Evolutionary conservation across 169 alveolate genomes (phyloP), one percentile per base, ranked within the genome.

Genomic region (Cryptosporidium andersoni): DNA sequence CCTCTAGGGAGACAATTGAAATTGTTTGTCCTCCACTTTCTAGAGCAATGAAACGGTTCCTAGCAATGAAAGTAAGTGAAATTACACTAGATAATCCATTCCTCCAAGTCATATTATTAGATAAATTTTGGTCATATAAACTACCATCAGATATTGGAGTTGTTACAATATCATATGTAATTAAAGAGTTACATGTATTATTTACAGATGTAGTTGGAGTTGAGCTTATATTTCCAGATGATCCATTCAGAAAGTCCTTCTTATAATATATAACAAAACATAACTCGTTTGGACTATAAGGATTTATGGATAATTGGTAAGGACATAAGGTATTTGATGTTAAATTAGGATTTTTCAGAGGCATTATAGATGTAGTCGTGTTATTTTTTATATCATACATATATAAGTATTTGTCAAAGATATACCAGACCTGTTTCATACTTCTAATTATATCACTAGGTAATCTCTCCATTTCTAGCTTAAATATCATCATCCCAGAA

Each of bases 401-500:
- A 64, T 82, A 82, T 4, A 96, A 88, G 43, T 82, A 90, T 66
- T 93, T 91, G 62, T 94, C 95, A 64, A 91, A 82, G 60, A 91
- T 93, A 66, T 89, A 92, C 80, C 92, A 92, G 5, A 92, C 82
- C 51, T 89, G 80, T 14, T 80, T 90, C 49, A 89, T 91, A 37
- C 81, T 66, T 51, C 51, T 25, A 34, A 55, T 47, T 25, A 88
- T 88, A 45, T 89, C 89, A 45, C 91, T 85, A 47, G 96, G 95
- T 42, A 95, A 92, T 80, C 97, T 80, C 88, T 94, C 97, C 37
- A 93, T 91, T 82, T 95, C 97, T 66, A 94, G 90, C 91, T 95
- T 96, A 91, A 96, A 95, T 43, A 95, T 95, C 7, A 95, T 93
- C 94, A 96, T 90, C 45, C 98, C 98, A 43, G 95, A 89, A 80